phyloP scores from a whole-genome alignment of 73 alveolate species.

The Uronychia binucleata region DNA sequence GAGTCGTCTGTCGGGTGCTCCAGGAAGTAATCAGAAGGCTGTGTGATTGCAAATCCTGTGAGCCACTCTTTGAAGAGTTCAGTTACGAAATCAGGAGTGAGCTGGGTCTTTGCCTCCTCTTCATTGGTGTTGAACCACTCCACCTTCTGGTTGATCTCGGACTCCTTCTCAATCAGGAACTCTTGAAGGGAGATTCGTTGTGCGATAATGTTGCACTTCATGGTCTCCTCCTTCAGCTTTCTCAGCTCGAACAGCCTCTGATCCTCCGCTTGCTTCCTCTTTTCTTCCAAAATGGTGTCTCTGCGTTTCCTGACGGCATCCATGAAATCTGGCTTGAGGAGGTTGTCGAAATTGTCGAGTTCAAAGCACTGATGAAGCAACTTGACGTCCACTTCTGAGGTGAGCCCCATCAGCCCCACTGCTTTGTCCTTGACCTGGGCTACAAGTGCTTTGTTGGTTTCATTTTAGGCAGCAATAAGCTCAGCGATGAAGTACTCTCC shows the following conservation, averaged over 20 bases:
- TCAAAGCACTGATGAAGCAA: conserved; percentile 95
- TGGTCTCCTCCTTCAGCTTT: conserved; percentile 91
- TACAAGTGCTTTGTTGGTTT: conserved; percentile 91
- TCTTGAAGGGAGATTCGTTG: conserved; percentile 94
- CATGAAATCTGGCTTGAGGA: conserved; percentile 96
- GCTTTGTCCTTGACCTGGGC: conserved; percentile 99
- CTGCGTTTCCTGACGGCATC: conserved; percentile 93
- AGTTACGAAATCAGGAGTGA: conserved; percentile 78
- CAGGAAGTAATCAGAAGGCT: conserved; percentile 82
- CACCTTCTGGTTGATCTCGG: conserved; percentile 71
- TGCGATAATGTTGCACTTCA: conserved; percentile 96
- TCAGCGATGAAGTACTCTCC: conserved; percentile 94
- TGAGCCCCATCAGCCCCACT: conserved; percentile 95
- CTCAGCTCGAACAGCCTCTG: conserved; percentile 70
- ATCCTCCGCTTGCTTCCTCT: conserved; percentile 74
- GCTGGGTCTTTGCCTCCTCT: conserved; percentile 75
- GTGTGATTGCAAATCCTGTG: conserved; percentile 64
- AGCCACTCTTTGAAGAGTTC: conserved; percentile 83
- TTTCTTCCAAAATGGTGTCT: conserved; percentile 78
- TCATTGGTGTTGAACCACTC: conserved; percentile 71
- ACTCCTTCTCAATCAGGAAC: conserved; percentile 75
- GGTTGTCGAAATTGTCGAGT: conserved; percentile 95
- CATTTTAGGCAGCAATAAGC: conserved; percentile 92
- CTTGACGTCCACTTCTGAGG: conserved; percentile 93
- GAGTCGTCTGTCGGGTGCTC: conserved; percentile 83